Evolutionary conservation across 768 basidiomycete genomes (phyloP), one percentile per base, ranked within the genome.

Genomic region (Suillus luteus): DNA sequence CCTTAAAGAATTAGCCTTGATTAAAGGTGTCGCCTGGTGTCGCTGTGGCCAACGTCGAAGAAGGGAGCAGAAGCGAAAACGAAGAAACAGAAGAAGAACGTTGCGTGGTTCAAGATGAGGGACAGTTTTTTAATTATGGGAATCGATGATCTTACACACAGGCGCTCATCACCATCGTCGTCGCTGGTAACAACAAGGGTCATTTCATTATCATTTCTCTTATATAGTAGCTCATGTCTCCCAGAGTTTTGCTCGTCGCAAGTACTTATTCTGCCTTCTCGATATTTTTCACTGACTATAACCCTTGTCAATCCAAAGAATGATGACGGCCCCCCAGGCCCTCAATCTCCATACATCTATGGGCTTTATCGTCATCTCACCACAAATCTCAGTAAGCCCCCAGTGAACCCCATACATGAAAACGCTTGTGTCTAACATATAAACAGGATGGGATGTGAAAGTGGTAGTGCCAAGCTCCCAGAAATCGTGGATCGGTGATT

Each of bases 401-500:
- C 31, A 35, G 49, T 46, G 52, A 49, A 40, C 46, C 14, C 15
- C 38, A 17, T 63, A 52, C 69, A 59, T 57, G 61, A 57, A 46
- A 31, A 55, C 64, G 51, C 40, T 17, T 17, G 22, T 8, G 37
- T 40, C 15, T 57, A 24, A 57, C 55, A 24, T 57, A 15, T 46
- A 58, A 40, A 33, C 65, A 90, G 91, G 88, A 15, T 92, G 89
- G 88, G 80, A 90, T 68, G 90, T 93, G 44, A 89, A 85, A 71
- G 92, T 93, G 17, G 89, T 93, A 61, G 78, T 93, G 31, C 91
- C 91, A 15, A 90, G 86, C 68, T 81, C 88, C 11, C 92, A 95
- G 72, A 93, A 92, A 73, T 92, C 90, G 43, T 95, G 93, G 92
- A 93, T 95, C 40, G 93, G 92, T 90, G 64, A 60, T 80, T 71